These are phyloP conservation scores for Termitomyces sp. DNA, from an alignment of 768 basidiomycete genomes.

Conservation along the genomic window DNA sequence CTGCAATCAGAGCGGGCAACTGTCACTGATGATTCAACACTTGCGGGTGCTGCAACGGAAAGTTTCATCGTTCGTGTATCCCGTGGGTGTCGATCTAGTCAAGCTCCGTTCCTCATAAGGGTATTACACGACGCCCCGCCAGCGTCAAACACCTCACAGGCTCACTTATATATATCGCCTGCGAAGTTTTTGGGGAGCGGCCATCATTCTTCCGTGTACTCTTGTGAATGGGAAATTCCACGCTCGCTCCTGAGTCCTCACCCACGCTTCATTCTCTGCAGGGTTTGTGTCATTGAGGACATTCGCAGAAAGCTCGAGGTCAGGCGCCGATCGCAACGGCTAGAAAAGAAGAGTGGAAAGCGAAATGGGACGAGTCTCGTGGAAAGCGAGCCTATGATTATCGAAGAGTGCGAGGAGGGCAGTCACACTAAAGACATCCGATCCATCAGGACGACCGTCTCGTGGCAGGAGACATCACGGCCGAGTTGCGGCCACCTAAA, in stretches of 20 bases:
- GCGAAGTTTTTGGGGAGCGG: constrained; percentile 35
- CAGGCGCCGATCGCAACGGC: not conserved
- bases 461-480: constrained; percentile 25
- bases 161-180: constrained; percentile 49
- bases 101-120: not conserved
- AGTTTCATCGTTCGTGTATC: too few relatives aligned
- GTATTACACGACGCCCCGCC: constrained; percentile 2
- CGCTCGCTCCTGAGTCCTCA: not conserved
- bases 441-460: constrained; percentile 17
- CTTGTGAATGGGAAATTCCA: constrained; percentile 36
- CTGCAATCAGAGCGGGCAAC: constrained; percentile 1
- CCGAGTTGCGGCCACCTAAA: constrained; percentile 28
- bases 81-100: not conserved
- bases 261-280: constrained; percentile 27
- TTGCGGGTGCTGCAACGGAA: too few relatives aligned
- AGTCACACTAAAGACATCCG: not conserved
- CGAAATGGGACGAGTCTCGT: not conserved
- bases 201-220: constrained; percentile 50
- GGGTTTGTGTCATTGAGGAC: constrained; percentile 31
- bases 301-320: not conserved
- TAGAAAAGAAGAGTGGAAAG: not conserved
- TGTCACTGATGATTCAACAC: too few relatives aligned
- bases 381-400: not conserved
- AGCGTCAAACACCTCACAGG: constrained; percentile 16
- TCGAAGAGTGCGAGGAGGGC: not conserved